Evolutionary conservation across 176 grass and related monocot species (phyloP), one percentile per base, ranked within the genome.

Genomic region (Carex parvula): DNA sequence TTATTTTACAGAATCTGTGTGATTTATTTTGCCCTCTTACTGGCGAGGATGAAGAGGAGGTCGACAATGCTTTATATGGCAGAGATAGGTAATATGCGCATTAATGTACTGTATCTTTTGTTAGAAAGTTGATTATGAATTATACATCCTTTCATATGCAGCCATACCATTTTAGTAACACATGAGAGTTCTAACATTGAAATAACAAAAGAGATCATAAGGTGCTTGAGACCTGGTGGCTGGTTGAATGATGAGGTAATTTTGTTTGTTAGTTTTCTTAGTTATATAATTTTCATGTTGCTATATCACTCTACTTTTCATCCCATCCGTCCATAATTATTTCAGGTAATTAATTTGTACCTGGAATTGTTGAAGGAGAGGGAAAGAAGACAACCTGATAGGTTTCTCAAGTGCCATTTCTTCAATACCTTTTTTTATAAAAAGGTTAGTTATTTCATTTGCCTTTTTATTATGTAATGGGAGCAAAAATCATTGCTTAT

Each of bases 341-440:
- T 73, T 91, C 87, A 97, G 94, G 90, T 97, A 67, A 94, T 97
- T 73, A 97, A 97, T 85, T 77, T 97, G 80, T 97, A 92, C 59
- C 94, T 97, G 88, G 91, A 90, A 87, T 87, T 97, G 70, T 87
- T 97, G 76, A 94, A 97, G 80, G 91, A 94, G 79, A 87, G 94
- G 66, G 90, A 87, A 81, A 83, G 26, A 83, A 97, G 94, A 87
- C 87, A 94, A 71, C 88, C 91, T 0, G 60, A 82, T 60, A 92
- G 59, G 74, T 97, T 89, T 84, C 60, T 92, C 70, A 97, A 92
- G 81, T 97, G 91, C 58, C 94, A 97, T 89, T 97, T 97, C 90
- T 97, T 94, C 60, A 97, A 97, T 89, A 92, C 91, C 64, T 97
- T 97, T 81, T 97, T 97, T 84, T 97, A 97, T 87, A 94, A 94